A percentile compares a stretch with the other conserved stretches of the same genome.
phyloP scores from a whole-genome alignment of 257 asterid species.

The Gentiana dahurica region DNA sequence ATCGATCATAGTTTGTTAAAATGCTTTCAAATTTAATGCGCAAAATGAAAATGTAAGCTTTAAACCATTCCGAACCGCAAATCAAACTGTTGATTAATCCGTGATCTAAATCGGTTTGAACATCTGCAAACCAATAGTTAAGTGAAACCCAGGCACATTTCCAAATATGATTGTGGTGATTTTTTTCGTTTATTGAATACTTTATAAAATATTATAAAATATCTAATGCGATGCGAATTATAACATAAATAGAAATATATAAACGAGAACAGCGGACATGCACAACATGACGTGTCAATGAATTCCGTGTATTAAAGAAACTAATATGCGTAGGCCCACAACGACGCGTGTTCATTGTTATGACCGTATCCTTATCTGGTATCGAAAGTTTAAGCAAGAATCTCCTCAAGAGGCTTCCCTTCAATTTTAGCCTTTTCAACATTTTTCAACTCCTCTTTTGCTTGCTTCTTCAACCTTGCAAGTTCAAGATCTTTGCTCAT shows the following conservation, averaged over 20 bases:
- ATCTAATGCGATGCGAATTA: background rate
- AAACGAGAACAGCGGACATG: background rate
- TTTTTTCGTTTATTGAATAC: too few species aligned
- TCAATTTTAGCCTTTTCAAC: slow-evolving; percentile 20
- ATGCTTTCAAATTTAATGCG: too few species aligned
- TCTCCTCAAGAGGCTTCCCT: slow-evolving; percentile 23
- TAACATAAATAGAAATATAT: background rate
- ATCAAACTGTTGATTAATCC: too few species aligned
- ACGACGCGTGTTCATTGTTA: background rate
- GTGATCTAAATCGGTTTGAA: too few species aligned
- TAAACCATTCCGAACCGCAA: too few species aligned
- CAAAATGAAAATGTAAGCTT: too few species aligned
- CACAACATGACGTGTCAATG: background rate
- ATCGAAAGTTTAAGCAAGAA: slow-evolving; percentile 19
- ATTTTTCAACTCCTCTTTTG: slow-evolving; percentile 31
- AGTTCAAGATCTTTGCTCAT: slow-evolving; percentile 70
- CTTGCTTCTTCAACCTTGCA: slow-evolving; percentile 50
- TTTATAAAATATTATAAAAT: too few species aligned
- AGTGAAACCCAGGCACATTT: too few species aligned
- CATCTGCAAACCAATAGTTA: too few species aligned
- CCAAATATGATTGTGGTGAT: too few species aligned
- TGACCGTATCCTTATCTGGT: background rate
- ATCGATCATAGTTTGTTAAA: too few species aligned
- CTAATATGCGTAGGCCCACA: too few species aligned
- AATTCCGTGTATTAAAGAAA: background rate